Percentiles rank a stretch among this genome's conserved stretches.
These are phyloP conservation scores for Ceratocystis ficicola DNA, from an alignment of 2,329 filamentous ascomycete genomes.

Conservation along the genomic window DNA sequence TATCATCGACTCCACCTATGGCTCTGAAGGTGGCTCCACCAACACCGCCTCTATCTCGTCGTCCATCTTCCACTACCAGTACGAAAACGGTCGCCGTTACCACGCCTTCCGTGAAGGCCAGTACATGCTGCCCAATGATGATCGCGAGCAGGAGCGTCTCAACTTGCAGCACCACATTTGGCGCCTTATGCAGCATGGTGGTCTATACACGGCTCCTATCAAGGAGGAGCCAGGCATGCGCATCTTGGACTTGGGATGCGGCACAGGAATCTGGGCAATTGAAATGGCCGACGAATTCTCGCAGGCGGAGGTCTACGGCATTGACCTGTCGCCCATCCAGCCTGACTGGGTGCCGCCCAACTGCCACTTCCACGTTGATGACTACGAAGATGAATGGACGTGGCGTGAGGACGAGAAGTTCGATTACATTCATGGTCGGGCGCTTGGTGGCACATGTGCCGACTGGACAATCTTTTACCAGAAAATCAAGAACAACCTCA, in stretches of 20 bases:
- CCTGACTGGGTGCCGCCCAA: conserved; percentile 48
- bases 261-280: conserved; percentile 45
- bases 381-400: conserved; percentile 43
- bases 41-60: conserved; percentile 32
- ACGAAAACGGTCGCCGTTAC: conserved; percentile 39
- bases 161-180: conserved; percentile 45
- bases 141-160: conserved; percentile 42
- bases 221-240: conserved; percentile 28
- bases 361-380: conserved; percentile 53
- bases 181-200: conserved; percentile 35
- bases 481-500: conserved; percentile 27
- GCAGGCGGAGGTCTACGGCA: conserved; percentile 32
- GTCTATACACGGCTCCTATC: conserved; percentile 37
- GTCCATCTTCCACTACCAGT: conserved; percentile 35
- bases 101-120: conserved; percentile 37
- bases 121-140: conserved; percentile 39
- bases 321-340: conserved; percentile 48
- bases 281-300: conserved; percentile 38
- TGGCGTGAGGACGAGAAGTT: conserved; percentile 32
- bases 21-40: conserved; percentile 27
- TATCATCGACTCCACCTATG: conserved; percentile 30
- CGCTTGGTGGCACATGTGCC: conserved; percentile 26
- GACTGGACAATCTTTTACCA: conserved; percentile 29
- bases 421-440: conserved; percentile 28
- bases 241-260: conserved; percentile 47